Evolutionary conservation across 140 eudicot species (phyloP).

Genomic region (Stevia rebaudiana): DNA sequence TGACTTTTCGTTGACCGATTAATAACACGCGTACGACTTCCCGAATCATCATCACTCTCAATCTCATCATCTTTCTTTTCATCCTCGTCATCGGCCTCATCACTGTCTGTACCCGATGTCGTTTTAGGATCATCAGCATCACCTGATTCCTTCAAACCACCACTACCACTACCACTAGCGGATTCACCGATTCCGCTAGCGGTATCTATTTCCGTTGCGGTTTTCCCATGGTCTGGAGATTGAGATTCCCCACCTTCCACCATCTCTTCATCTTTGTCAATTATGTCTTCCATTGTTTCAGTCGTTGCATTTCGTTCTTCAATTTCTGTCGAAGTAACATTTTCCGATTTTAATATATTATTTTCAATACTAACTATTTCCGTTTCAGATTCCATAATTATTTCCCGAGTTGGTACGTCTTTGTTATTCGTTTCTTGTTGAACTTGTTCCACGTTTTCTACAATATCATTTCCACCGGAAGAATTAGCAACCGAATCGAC

Average conservation of each 20-base stretch:
- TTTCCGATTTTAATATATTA: constrained; percentile 9
- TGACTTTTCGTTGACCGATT: constrained; percentile 17
- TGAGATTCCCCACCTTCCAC: constrained; percentile 26
- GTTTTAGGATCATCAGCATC: constrained; percentile 22
- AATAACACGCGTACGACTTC: constrained; percentile 25
- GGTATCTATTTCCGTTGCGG: constrained; percentile 3
- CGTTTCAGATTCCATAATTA: constrained; percentile 14
- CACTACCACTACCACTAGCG: not conserved
- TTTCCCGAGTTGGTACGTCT: constrained; percentile 18
- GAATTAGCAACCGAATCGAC: constrained; percentile 19
- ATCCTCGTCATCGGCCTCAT: constrained; percentile 25
- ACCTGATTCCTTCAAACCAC: constrained; percentile 9
- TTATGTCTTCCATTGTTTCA: constrained; percentile 24
- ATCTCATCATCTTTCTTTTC: constrained; percentile 26
- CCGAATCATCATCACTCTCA: constrained; percentile 32
- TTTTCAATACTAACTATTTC: constrained; percentile 16
- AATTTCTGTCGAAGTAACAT: constrained; percentile 1
- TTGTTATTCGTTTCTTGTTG: constrained; percentile 17
- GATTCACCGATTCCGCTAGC: constrained; percentile 16
- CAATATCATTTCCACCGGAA: constrained; percentile 10
- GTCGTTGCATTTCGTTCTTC: constrained; percentile 6
- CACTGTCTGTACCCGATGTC: constrained; percentile 20
- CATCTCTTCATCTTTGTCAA: constrained; percentile 40
- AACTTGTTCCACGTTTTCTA: constrained; percentile 23
- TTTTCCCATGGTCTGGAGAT: constrained; percentile 13